Base-by-base conservation (phyloP, 2,329 filamentous ascomycete species). In the Leptodontidium sp. region DNA sequence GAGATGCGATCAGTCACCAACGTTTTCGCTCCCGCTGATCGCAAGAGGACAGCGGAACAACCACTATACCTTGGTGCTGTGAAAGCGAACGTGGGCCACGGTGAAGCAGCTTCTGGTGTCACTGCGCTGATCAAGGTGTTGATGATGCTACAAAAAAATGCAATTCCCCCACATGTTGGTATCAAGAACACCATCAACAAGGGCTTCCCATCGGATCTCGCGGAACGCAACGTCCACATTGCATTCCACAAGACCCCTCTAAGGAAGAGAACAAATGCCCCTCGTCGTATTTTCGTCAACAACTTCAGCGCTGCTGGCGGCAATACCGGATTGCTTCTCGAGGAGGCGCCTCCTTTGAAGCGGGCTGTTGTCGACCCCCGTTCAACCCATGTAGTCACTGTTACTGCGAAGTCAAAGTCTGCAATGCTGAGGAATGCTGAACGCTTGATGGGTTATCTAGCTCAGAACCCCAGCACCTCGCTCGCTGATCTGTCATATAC, bases 1-100 rank as follows among this genome's bases (percentile, higher is more conserved):
- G 94, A 97, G 78, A 94, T 95, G 90, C 84, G 88, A 0, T 93
- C 91, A 0, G 91, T 97, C 61, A 88, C 89, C 49, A 85, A 87
- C 61, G 83, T 86, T 24, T 91, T 91, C 73, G 88, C 87, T 52
- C 86, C 86, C 26, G 81, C 82, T 65, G 79, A 84, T 72, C 81
- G 82, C 52, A 82, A 77, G 68, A 82, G 88, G 62, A 80, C 78
- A 38, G 81, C 74, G 8, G 76, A 81, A 14, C 74, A 83, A 35
- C 86, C 88, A 0, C 80, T 92, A 84, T 85, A 32, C 80, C 70
- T 78, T n/a, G 77, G 77, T 15, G 73, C 77, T n/a, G 68, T 79
- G 11, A 81, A 80, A 66, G 75, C 77, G 24, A 80, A 79, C 67
- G 70, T 80, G 15, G 79, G 79, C 38, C 79, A 81, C 59, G 72